Evolutionary conservation across 2,329 filamentous ascomycete genomes (phyloP).

Genomic region (Sporothrix phasma): DNA sequence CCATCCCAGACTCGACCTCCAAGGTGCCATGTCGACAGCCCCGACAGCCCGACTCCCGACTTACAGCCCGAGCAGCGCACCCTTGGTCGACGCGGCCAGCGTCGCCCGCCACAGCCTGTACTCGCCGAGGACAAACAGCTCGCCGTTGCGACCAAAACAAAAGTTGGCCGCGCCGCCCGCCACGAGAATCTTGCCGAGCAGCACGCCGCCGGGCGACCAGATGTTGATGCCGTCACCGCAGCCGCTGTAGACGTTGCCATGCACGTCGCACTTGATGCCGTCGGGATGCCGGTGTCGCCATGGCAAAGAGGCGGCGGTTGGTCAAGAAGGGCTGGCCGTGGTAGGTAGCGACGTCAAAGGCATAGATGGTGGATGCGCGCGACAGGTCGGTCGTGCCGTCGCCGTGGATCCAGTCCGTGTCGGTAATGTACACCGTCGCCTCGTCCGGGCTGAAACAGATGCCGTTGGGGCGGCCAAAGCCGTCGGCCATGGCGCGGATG

Average conservation of each 20-base stretch:
- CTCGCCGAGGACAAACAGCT: constrained; percentile 39
- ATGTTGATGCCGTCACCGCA: constrained; percentile 40
- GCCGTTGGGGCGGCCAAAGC: constrained; percentile 34
- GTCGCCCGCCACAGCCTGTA: constrained; percentile 32
- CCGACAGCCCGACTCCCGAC: too few relatives aligned
- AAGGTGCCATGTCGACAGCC: too few relatives aligned
- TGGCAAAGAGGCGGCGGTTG: constrained; percentile 44
- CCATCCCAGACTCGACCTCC: too few relatives aligned
- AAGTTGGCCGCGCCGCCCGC: constrained; percentile 36
- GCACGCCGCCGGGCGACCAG: constrained; percentile 34
- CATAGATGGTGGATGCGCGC: constrained; percentile 26
- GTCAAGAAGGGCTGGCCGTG: constrained; percentile 32
- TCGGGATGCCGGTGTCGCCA: constrained; percentile 34
- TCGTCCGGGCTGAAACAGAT: constrained; percentile 31
- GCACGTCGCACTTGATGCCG: constrained; percentile 32
- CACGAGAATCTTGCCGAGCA: constrained; percentile 33
- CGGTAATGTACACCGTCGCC: constrained; percentile 34
- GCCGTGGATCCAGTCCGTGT: constrained; percentile 26
- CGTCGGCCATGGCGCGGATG: constrained; percentile 38
- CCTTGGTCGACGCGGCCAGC: constrained; percentile 7
- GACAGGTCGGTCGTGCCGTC: constrained; percentile 24
- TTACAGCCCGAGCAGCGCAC: constrained; percentile 12
- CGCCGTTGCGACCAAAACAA: constrained; percentile 33
- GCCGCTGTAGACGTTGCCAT: constrained; percentile 38
- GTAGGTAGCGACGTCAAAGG: constrained; percentile 35